Percentiles rank a stretch among this genome's conserved stretches.
These are phyloP conservation scores for Puccinia hordei DNA, from an alignment of 1,284 basidiomycete genomes.

Conservation along the genomic window DNA sequence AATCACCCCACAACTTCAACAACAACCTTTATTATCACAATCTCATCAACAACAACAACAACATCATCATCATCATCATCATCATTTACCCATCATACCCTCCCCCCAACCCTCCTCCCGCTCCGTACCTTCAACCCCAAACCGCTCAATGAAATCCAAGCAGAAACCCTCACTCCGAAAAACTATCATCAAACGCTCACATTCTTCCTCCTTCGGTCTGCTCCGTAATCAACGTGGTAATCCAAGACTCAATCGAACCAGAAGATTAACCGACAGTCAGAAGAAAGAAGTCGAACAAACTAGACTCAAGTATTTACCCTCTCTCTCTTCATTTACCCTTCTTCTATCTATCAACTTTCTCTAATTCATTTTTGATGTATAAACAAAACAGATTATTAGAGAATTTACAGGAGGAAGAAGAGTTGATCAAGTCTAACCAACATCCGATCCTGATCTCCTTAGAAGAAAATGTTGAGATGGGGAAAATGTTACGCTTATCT, in stretches of 20 bases:
- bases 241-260: constrained; percentile 8
- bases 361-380: too few relatives aligned
- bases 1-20: background rate
- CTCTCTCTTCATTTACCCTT: background rate
- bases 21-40: background rate
- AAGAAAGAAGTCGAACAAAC: constrained; percentile 38
- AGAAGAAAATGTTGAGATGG: constrained; percentile 30
- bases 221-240: background rate
- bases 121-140: background rate
- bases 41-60: background rate
- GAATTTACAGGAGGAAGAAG: constrained; percentile 37
- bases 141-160: background rate
- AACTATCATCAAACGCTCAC: constrained; percentile 16
- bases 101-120: background rate
- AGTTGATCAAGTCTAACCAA: constrained; percentile 10
- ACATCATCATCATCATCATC: background rate
- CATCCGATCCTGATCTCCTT: constrained; percentile 35
- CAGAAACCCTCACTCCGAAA: constrained; percentile 7
- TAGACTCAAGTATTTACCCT: constrained; percentile 14
- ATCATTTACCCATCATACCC: background rate
- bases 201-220: constrained; percentile 8
- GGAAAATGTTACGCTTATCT: background rate
- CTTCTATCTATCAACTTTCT: background rate
- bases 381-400: constrained; percentile 24
- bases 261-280: constrained; percentile 37